phyloP scores from a whole-genome alignment of 176 grass and related monocot genomes.

The Carex parvula region DNA sequence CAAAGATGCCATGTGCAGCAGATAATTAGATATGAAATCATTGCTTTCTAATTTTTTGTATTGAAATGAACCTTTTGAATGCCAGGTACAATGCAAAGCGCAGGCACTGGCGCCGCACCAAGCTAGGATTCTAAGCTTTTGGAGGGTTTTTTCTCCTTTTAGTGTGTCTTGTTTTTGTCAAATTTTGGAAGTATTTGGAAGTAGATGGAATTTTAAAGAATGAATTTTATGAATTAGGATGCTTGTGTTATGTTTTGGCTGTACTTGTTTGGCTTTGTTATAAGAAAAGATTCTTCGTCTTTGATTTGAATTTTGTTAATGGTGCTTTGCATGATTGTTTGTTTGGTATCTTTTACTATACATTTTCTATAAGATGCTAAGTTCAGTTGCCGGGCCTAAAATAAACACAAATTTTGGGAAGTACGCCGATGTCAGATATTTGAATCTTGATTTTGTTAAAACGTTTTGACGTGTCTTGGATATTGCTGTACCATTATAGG shows the following conservation, averaged over 20 bases:
- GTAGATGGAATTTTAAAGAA: conserved; percentile 43
- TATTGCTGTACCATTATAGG: too few relatives aligned
- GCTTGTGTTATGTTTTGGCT: conserved; percentile 12
- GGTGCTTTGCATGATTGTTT: background rate
- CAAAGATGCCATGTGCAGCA: background rate
- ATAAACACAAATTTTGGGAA: background rate
- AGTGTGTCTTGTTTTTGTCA: conserved; percentile 30
- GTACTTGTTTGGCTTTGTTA: conserved; percentile 2
- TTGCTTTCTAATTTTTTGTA: background rate
- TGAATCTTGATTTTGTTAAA: background rate
- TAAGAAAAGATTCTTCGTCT: background rate
- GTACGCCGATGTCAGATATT: background rate
- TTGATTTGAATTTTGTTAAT: background rate
- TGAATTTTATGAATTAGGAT: conserved; percentile 31
- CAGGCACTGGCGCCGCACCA: conserved; percentile 99
- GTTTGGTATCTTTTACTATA: background rate
- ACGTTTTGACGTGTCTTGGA: too few relatives aligned
- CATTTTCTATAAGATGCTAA: background rate
- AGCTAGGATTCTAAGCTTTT: conserved; percentile 75
- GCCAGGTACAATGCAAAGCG: conserved; percentile 96
- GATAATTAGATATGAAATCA: background rate
- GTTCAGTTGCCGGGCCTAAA: background rate
- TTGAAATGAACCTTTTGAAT: conserved; percentile 13
- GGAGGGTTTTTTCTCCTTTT: conserved; percentile 4
- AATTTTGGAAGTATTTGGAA: conserved; percentile 33